These are phyloP conservation scores for Fusarium incarnatum DNA, from an alignment of 2,329 filamentous ascomycete genomes.

Conservation along the genomic window DNA sequence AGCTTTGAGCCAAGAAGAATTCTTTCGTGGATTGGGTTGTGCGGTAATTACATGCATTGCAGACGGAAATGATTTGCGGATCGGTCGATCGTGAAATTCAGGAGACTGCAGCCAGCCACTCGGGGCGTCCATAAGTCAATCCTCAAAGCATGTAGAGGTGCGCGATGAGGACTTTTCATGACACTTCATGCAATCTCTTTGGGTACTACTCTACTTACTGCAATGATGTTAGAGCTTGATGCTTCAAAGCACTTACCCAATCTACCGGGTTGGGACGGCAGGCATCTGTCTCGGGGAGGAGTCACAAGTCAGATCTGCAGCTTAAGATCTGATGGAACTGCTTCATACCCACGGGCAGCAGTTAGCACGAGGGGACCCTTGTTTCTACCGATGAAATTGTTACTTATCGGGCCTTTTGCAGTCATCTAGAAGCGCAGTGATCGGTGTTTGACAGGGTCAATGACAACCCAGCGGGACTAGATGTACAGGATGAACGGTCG, in stretches of 20 bases:
- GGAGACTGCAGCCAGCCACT: neutral
- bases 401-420: neutral
- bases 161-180: neutral
- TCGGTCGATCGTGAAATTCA: neutral
- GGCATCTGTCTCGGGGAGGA: neutral
- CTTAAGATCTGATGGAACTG: neutral
- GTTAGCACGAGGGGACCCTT: neutral
- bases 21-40: no score
- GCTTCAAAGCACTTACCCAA: neutral
- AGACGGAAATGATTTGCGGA: no score
- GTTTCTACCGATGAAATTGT: neutral
- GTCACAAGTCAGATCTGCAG: neutral
- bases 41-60: no score
- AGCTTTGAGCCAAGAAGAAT: no score
- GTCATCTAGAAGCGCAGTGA: neutral
- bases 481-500: neutral
- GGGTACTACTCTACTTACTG: no score
- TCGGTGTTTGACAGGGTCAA: neutral
- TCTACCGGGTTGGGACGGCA: neutral
- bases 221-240: no score
- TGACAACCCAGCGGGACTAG: no score
- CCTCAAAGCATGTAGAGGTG: neutral
- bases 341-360: neutral
- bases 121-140: neutral
- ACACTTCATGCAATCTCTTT: fast-evolving